These are phyloP conservation scores for Penicillium griseofulvum DNA, from an alignment of 2,329 filamentous ascomycete species.

Conservation along the genomic window DNA sequence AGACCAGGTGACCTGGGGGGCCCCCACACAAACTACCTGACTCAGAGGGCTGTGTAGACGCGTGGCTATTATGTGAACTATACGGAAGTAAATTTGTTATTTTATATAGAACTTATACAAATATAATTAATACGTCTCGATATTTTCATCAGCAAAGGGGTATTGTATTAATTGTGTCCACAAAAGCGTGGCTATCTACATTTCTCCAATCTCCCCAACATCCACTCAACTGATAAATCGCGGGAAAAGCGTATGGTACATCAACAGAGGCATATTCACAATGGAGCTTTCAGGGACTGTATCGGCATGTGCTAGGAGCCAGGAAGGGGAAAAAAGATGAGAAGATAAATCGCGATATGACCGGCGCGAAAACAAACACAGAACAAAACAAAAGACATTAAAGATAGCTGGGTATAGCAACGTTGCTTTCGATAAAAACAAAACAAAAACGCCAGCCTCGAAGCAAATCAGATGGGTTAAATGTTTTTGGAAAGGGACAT, in stretches of 20 bases:
- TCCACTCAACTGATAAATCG: slow-evolving; percentile 4
- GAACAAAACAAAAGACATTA: slow-evolving; percentile 31
- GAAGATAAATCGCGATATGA: slow-evolving; percentile 12
- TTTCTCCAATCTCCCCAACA: slow-evolving; percentile 16
- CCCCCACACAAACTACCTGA: slow-evolving; percentile 13
- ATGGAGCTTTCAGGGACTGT: background rate
- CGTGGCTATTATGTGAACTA: background rate
- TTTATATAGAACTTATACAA: too few relatives aligned
- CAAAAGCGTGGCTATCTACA: slow-evolving; percentile 24
- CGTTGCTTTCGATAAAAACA: slow-evolving; percentile 29
- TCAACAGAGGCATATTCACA: slow-evolving; percentile 12
- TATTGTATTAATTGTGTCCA: slow-evolving; percentile 12
- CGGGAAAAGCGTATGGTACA: slow-evolving; percentile 11
- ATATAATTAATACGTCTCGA: background rate
- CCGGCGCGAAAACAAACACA: slow-evolving; percentile 20
- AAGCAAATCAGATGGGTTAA: slow-evolving; percentile 6
- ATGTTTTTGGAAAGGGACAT: slow-evolving; percentile 24
- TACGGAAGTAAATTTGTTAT: too few relatives aligned
- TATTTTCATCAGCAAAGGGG: slow-evolving; percentile 4
- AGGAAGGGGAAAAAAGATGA: background rate
- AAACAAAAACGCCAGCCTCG: slow-evolving; percentile 16
- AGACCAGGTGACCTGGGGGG: slow-evolving; percentile 21
- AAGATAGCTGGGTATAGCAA: slow-evolving; percentile 33
- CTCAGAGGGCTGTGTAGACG: background rate
- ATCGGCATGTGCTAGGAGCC: background rate